Evolutionary conservation across 2,329 filamentous ascomycete species (phyloP), one percentile per base, ranked within the genome.

Genomic region (Thermoascus crustaceus): DNA sequence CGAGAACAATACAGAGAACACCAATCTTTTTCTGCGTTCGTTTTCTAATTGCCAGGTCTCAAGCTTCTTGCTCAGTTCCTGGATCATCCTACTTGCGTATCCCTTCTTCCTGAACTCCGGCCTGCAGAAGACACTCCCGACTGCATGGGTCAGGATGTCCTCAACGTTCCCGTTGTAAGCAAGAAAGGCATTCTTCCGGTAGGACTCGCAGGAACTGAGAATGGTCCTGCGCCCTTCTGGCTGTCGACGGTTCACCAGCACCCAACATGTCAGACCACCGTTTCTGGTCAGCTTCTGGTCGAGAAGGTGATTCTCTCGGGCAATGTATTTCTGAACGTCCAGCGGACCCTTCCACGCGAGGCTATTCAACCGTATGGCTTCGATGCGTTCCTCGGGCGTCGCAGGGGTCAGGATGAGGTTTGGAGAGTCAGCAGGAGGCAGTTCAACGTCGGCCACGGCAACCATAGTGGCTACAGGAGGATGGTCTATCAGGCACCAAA

Each of bases 1-100:
- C 6, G 86, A 94, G 60, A 80, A 94, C 6, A 95, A 69, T 5
- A 93, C 74, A 1, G 84, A 88, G 58, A 89, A 91, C 9, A 76
- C 60, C 43, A 56, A 69, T 54, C 53, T 57, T 46, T 56, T 53
- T 13, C 54, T 52, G 30, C 46, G 42, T 34, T 62, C 57, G 23
- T 60, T 53, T 19, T 67, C 66, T 39, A 64, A 60, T 46, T 76
- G 71, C 62, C 72, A 72, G 2, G 61, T 70, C 42, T 68, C 65
- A 26, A 79, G 50, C 35, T 61, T 64, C 33, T 64, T 61, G 9
- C 73, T 77, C 22, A 91, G 55, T 47, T 88, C 78, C 26, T 60
- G 58, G 57, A 88, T 73, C 80, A 91, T 88, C 37, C 80, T 71
- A 38, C 72, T 74, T 1, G 85, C 86, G 60, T 94, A 94, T 13